These are phyloP conservation scores for Biancaea sappan DNA, from an alignment of 306 rosid species.

Conservation along the genomic window DNA sequence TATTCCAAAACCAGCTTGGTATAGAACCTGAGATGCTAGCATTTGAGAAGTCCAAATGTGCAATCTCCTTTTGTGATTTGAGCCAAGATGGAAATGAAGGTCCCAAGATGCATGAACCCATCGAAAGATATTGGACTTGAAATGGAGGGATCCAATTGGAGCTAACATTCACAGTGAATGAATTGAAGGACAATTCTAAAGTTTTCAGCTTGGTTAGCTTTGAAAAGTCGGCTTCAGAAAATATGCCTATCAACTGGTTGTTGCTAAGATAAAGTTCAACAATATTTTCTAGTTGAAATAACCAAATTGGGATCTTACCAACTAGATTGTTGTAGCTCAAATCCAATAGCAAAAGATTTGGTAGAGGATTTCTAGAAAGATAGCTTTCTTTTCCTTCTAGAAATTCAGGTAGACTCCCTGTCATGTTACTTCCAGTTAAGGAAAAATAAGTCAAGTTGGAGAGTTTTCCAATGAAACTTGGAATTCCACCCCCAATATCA, in stretches of 20 bases:
- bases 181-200: conserved; percentile 35
- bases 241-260: conserved; percentile 44
- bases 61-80: conserved; percentile 33
- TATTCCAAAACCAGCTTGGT: conserved; percentile 49
- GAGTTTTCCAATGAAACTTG: conserved; percentile 40
- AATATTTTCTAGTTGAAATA: conserved; percentile 38
- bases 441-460: conserved; percentile 17
- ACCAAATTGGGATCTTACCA: conserved; percentile 46
- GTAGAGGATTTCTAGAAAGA: conserved; percentile 27
- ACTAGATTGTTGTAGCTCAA: conserved; percentile 28
- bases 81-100: conserved; percentile 53
- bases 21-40: conserved; percentile 40
- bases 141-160: conserved; percentile 51
- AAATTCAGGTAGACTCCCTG: conserved; percentile 40
- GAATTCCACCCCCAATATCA: conserved; percentile 39
- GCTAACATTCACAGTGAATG: conserved; percentile 36
- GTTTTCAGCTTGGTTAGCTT: conserved; percentile 15
- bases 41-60: conserved; percentile 33
- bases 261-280: neutral
- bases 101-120: conserved; percentile 52
- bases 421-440: conserved; percentile 34
- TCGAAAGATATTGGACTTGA: neutral
- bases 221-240: conserved; percentile 46
- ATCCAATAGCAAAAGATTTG: conserved; percentile 15
- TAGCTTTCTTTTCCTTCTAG: conserved; percentile 36